These are phyloP conservation scores for Thuidium tamariscinum DNA, from an alignment of 225 moss, liverwort and hornwort genomes.

Conservation along the genomic window DNA sequence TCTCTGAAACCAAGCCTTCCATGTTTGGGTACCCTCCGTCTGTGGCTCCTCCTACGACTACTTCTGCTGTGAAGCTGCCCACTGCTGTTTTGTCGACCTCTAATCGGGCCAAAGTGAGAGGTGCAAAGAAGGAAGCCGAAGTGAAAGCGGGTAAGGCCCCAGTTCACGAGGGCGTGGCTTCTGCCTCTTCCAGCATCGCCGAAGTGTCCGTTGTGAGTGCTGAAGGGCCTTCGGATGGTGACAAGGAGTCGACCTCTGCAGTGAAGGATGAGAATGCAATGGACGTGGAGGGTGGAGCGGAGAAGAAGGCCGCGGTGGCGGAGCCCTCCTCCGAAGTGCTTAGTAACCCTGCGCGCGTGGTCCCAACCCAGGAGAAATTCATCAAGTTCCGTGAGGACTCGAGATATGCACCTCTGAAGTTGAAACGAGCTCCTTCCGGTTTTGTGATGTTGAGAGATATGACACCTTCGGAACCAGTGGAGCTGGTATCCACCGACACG, in stretches of 20 bases:
- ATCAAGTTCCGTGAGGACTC: slow-evolving; percentile 82
- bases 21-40: slow-evolving; percentile 92
- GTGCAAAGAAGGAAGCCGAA: slow-evolving; percentile 73
- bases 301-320: slow-evolving; percentile 39
- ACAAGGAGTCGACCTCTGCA: slow-evolving; percentile 39
- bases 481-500: slow-evolving; percentile 85
- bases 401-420: slow-evolving; percentile 75
- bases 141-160: slow-evolving; percentile 31
- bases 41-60: slow-evolving; percentile 67
- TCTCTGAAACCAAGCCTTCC: slow-evolving; percentile 69
- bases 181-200: slow-evolving; percentile 6
- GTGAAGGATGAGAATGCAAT: slow-evolving; percentile 67
- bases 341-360: slow-evolving; percentile 83
- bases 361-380: slow-evolving; percentile 84
- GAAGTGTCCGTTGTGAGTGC: slow-evolving; percentile 5
- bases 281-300: slow-evolving; percentile 65
- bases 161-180: slow-evolving; percentile 22
- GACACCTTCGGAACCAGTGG: slow-evolving; percentile 82
- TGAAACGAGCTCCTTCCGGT: slow-evolving; percentile 71
- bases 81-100: slow-evolving; percentile 91
- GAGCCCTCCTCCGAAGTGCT: slow-evolving; percentile 62
- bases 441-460: slow-evolving; percentile 83
- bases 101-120: slow-evolving; percentile 65
- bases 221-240: background rate
- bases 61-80: slow-evolving; percentile 82